These are phyloP conservation scores for Penicillium ucsense DNA, from an alignment of 495 filamentous ascomycete genomes.

Conservation along the genomic window DNA sequence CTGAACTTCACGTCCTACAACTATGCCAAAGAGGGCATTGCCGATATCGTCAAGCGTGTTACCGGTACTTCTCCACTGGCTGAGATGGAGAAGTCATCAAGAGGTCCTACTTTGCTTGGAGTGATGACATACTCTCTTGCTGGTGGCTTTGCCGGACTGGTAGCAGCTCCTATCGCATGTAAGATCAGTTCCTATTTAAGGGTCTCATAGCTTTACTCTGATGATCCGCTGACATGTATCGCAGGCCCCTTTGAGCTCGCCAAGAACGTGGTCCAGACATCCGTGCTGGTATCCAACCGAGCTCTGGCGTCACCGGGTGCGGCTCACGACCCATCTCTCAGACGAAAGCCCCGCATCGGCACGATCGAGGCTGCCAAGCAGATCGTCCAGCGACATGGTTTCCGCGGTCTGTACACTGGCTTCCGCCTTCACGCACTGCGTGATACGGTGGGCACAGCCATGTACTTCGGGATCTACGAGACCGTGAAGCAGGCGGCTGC, in stretches of 20 bases:
- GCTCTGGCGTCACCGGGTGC: slow-evolving; percentile 47
- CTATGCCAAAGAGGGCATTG: slow-evolving; percentile 66
- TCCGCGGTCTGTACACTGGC: slow-evolving; percentile 75
- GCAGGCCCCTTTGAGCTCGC: slow-evolving; percentile 88
- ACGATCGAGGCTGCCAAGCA: slow-evolving; percentile 70
- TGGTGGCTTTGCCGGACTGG: slow-evolving; percentile 68
- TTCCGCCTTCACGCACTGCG: slow-evolving; percentile 73
- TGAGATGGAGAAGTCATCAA: slow-evolving; percentile 60
- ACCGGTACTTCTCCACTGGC: slow-evolving; percentile 62
- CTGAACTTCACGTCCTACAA: slow-evolving; percentile 93
- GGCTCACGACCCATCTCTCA: slow-evolving; percentile 52
- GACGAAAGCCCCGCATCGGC: slow-evolving; percentile 64
- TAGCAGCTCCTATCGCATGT: slow-evolving; percentile 82
- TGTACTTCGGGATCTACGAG: slow-evolving; percentile 91
- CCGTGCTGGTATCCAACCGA: slow-evolving; percentile 66
- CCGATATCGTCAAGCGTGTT: slow-evolving; percentile 34
- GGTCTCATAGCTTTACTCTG: background rate
- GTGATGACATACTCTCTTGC: slow-evolving; percentile 67
- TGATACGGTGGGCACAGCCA: slow-evolving; percentile 78
- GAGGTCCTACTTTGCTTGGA: slow-evolving; percentile 57
- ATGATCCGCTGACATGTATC: background rate
- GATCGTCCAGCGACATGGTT: slow-evolving; percentile 69
- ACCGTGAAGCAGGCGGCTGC: slow-evolving; percentile 76
- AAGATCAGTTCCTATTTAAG: slow-evolving; percentile 19
- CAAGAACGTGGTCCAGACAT: slow-evolving; percentile 84